Evolutionary conservation across 2,329 filamentous ascomycete species (phyloP), one percentile per base, ranked within the genome.

Genomic region (Calonectria hawksworthii): DNA sequence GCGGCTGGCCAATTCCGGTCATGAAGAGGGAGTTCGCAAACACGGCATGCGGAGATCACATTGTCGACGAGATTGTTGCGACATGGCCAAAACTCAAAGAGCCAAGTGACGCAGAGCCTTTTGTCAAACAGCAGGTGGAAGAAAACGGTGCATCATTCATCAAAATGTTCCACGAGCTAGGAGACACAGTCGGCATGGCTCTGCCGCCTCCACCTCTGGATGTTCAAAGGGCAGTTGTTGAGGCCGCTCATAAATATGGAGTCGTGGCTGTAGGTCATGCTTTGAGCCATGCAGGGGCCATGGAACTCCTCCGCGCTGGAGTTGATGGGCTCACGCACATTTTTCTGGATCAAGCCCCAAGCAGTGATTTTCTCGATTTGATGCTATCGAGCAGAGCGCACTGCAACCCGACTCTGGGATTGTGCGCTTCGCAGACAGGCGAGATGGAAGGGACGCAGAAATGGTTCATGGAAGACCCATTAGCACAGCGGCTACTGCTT

Each of bases 161-260:
- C 56, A 61, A 61, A 23, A 61, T 61, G 56, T 61, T 61, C 14
- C 56, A 61, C 30, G 56, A 61, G 34, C 34, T 61, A n/a, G 56
- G 56, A 2, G 56, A 61, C 34, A 61, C 56, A 8, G 56, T 61
- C 34, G 56, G 56, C 36, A 61, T 61, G 56, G 21, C 56, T 26
- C n/a, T 61, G 14, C 56, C 56, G 10, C 56, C 56, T 6, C 56
- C 56, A 1, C 56, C 56, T 16, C 23, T 61, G 6, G 34, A 61
- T 28, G 32, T 61, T 6, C 56, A 61, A 61, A 61, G 41, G 21
- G 56, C 56, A 10, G 56, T 61, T 41, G 56, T 61, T 2, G 34
- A 61, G 21, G 56, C 56, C 9, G 56, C 56, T 18, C 56, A 61
- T 23, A 41, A 61, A 13, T 16, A 61, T 26, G 56, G n/a, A 13